phyloP scores from a whole-genome alignment of 345 rosid genomes.

The Aurinia saxatilis region DNA sequence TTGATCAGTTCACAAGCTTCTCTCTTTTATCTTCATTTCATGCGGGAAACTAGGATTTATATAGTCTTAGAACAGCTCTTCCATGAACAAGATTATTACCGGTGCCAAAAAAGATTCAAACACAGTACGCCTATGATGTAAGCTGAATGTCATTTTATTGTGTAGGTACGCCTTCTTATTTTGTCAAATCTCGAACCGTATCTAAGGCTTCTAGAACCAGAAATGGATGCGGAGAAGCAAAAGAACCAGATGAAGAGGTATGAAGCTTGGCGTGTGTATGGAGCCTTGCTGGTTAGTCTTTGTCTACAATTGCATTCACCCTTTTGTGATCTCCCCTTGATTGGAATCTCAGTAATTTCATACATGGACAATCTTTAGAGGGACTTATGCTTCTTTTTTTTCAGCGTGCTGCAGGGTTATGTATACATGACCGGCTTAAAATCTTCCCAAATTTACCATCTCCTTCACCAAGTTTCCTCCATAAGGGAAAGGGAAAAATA shows the following conservation, averaged over 20 bases:
- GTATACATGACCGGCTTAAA: conserved; percentile 61
- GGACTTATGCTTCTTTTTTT: conserved; percentile 5
- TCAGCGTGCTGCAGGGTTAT: conserved; percentile 76
- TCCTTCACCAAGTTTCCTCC: conserved; percentile 33
- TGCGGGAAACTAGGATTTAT: neutral
- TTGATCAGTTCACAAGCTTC: neutral
- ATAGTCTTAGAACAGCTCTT: neutral
- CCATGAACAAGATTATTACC: neutral
- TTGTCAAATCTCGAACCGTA: conserved; percentile 79
- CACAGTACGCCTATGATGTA: neutral
- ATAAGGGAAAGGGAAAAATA: conserved; percentile 46
- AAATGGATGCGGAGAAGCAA: conserved; percentile 74
- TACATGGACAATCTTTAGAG: neutral
- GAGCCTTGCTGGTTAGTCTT: conserved; percentile 67
- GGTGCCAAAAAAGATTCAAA: neutral
- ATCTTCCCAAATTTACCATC: conserved; percentile 62
- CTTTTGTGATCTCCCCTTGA: neutral
- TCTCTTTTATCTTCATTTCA: neutral
- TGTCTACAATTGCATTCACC: neutral
- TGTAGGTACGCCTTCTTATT: conserved; percentile 72
- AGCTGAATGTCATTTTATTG: neutral
- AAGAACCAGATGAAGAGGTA: conserved; percentile 81
- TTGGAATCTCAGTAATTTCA: neutral
- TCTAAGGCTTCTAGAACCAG: conserved; percentile 79
- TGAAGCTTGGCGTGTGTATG: conserved; percentile 94